Evolutionary conservation across 208 protist genomes (phyloP).

Genomic region (Leptomonas pyrrhocoris): DNA sequence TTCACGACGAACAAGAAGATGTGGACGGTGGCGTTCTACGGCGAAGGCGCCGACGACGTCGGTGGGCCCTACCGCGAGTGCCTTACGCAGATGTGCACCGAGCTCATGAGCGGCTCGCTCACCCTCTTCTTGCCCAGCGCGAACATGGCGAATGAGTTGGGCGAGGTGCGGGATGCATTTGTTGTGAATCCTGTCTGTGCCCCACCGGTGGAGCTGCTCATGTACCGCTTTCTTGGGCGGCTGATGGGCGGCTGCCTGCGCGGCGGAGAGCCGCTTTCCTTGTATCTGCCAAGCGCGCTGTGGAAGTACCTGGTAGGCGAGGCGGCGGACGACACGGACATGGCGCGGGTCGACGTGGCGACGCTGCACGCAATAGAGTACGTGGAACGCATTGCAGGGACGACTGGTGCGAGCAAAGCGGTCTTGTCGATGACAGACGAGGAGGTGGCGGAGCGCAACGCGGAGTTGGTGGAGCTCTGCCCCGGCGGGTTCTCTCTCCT

Average conservation of each 20-base stretch:
- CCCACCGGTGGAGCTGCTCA: conserved; percentile 48
- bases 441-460: conserved; percentile 25
- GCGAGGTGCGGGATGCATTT: conserved; percentile 83
- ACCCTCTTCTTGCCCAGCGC: conserved; percentile 89
- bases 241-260: conserved; percentile 96
- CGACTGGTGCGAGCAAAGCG: background rate
- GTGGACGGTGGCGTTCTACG: conserved; percentile 87
- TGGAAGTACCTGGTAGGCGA: conserved; percentile 93
- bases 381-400: conserved; percentile 35
- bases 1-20: conserved; percentile 84
- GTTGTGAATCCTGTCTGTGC: conserved; percentile 63
- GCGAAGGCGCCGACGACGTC: conserved; percentile 93
- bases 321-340: conserved; percentile 44
- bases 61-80: conserved; percentile 93
- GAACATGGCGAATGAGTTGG: conserved; percentile 74
- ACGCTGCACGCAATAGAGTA: conserved; percentile 67
- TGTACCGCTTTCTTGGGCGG: conserved; percentile 93
- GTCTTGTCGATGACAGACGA: conserved; percentile 2
- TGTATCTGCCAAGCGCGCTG: conserved; percentile 90
- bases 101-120: conserved; percentile 84
- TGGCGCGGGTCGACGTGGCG: conserved; percentile 60
- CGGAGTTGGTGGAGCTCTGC: conserved; percentile 56
- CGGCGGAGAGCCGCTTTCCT: conserved; percentile 86
- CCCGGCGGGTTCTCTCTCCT: conserved; percentile 73
- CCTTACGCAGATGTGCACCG: conserved; percentile 87